Evolutionary conservation across 257 asterid genomes (phyloP), one percentile per base, ranked within the genome.

Genomic region (Thymus quinquecostatus): DNA sequence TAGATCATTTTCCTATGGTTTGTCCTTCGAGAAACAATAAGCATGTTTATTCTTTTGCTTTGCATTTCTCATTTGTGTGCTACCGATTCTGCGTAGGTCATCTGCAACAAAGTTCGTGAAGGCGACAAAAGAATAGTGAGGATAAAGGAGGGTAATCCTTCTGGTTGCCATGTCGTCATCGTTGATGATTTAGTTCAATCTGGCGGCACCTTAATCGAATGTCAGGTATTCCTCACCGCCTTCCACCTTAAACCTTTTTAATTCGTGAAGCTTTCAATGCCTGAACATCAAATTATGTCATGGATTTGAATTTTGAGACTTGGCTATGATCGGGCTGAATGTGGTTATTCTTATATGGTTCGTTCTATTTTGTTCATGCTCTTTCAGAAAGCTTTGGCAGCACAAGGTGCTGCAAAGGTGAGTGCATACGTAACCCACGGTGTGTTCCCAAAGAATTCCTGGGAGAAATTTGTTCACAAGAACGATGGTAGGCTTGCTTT

Each of bases 181-280:
- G 98, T 94, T 32, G 98, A 94, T 80, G 98, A 94, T 78, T 84
- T 94, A 82, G 96, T 91, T 54, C 98, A 94, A 56, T 94, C 98
- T 51, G 98, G 98, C 54, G 97, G 97, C 62, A 94, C 98, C 73
- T 82, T 94, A 65, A 87, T 94, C 12, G 97, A 91, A 82, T 94
- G 98, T 67, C 98, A 94, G 97, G 98, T 93, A 64, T 45, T 41
- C 56, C 64, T 75, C 71, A 78, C 36, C 43, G 30, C 71, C 82
- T 73, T 67, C 13, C 57, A 21, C 21, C 21, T 21, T 21, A 21
- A 21, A 21, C 21, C 21, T 21, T 1, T 21, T 9, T 2, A 34
- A 30, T 32, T 34, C 63, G 49, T 2, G 29, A 32, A 43, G 36
- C 41, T 51, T 40, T 32, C 56, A 30, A 12, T 43, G 40, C 45